phyloP scores from a whole-genome alignment of 306 rosid genomes.

The Echinosophora koreensis region DNA sequence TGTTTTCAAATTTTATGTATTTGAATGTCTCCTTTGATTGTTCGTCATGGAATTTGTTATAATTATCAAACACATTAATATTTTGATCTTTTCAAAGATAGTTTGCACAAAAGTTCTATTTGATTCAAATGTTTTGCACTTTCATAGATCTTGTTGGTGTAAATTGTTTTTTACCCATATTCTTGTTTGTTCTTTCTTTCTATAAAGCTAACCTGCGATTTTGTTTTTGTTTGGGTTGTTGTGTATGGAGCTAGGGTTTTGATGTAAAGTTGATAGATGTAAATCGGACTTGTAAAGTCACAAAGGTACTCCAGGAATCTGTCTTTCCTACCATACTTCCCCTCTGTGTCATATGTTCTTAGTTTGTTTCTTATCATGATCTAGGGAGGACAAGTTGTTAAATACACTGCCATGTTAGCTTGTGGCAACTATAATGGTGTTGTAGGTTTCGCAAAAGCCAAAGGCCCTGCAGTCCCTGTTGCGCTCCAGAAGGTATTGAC shows the following conservation, averaged over 20 bases:
- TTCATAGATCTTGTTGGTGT: slow-evolving; percentile 1
- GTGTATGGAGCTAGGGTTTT: slow-evolving; percentile 75
- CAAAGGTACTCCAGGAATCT: slow-evolving; percentile 64
- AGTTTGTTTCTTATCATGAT: slow-evolving; percentile 45
- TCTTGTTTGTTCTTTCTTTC: slow-evolving; percentile 34
- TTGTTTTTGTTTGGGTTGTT: slow-evolving; percentile 33
- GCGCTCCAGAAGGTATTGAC: slow-evolving; percentile 87
- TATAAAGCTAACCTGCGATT: slow-evolving; percentile 14
- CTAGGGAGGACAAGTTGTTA: slow-evolving; percentile 92
- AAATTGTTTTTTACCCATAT: not conserved
- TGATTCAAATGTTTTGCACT: slow-evolving; percentile 23
- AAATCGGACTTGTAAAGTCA: slow-evolving; percentile 94
- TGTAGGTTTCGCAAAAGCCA: slow-evolving; percentile 92
- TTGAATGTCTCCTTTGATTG: slow-evolving; percentile 7
- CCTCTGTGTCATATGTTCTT: slow-evolving; percentile 14
- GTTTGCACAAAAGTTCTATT: slow-evolving; percentile 29
- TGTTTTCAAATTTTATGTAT: slow-evolving; percentile 3
- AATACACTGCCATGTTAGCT: slow-evolving; percentile 85
- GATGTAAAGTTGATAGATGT: slow-evolving; percentile 87
- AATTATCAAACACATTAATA: slow-evolving; percentile 9
- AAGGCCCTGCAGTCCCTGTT: slow-evolving; percentile 83
- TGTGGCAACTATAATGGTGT: slow-evolving; percentile 95
- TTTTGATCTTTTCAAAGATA: slow-evolving; percentile 1
- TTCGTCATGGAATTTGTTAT: slow-evolving; percentile 18
- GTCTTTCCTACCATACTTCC: slow-evolving; percentile 13